Base-by-base conservation (phyloP, 768 basidiomycete species). In the Lactarius quietus region DNA sequence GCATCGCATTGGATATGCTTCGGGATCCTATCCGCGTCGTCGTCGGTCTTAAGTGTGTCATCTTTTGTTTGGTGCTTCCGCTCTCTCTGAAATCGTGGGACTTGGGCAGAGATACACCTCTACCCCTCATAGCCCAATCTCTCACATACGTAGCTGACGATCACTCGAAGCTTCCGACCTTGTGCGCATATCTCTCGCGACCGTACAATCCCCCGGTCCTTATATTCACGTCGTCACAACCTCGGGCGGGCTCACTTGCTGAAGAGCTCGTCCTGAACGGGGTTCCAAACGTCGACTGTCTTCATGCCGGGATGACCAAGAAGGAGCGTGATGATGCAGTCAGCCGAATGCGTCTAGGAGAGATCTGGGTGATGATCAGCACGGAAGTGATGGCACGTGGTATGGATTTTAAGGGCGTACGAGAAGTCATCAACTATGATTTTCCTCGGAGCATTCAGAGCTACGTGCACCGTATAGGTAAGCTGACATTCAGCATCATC, bases 301-400 rank as follows among this genome's bases (percentile, higher is more conserved):
- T 98, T 6, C 96, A 99, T 75, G 93, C 94, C 3, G 93, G 92
- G 1, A 84, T 95, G 81, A 90, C 85, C 3, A 88, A 86, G 71
- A 89, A 90, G 71, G 92, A 95, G 75, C 84, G 97, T 61, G 93
- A 95, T 71, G 87, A 95, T 71, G 86, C 90, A 20, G 82, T 97
- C 12, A 80, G 82, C 45, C 84, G 89, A 38, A 96, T 99, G 88
- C 87, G 92, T 31, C 82, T 81, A 70, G 97, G 95, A 0, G 85
- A 92, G 73, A 90, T 92, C 66, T 98, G 97, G 97, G 86, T 95
- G 38, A 85, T 98, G 84, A 84, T 99, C 54, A 92, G 89, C 69
- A 99, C 97, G 28, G 97, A 99, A 74, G 92, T 98, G 58, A 92
- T 98, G 92, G 94, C 93, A 28, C 84, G 97, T 70, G 97, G 97